Percentiles rank a stretch among this genome's conserved stretches.
phyloP scores from a whole-genome alignment of 2,329 filamentous ascomycete genomes.

The Stachybotrys echinatus region DNA sequence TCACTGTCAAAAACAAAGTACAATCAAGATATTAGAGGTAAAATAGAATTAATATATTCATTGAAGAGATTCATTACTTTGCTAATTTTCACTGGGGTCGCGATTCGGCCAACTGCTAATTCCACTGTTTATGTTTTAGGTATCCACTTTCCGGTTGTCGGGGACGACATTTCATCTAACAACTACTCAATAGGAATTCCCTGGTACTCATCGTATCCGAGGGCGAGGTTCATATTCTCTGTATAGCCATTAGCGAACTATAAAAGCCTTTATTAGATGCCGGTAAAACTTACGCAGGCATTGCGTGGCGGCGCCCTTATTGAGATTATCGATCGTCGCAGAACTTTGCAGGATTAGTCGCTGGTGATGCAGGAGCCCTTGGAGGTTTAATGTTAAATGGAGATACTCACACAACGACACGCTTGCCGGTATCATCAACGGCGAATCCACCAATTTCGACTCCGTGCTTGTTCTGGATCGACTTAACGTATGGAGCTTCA shows the following conservation, averaged over 20 bases:
- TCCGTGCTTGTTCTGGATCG: conserved; percentile 78
- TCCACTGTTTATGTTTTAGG: too few relatives aligned
- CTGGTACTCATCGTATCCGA: conserved; percentile 82
- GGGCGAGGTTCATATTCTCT: conserved; percentile 88
- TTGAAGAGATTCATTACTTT: too few relatives aligned
- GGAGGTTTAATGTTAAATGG: too few relatives aligned
- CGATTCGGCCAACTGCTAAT: too few relatives aligned
- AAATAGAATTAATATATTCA: too few relatives aligned
- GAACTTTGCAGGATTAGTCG: conserved; percentile 37
- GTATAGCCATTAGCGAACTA: conserved; percentile 7
- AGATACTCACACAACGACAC: conserved; percentile 65
- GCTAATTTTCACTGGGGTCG: too few relatives aligned
- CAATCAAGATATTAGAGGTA: too few relatives aligned
- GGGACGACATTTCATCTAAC: too few relatives aligned
- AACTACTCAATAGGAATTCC: conserved; percentile 64
- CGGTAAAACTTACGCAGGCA: conserved; percentile 66
- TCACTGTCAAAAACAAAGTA: too few relatives aligned
- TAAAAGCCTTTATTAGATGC: neutral
- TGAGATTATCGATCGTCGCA: conserved; percentile 84
- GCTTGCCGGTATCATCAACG: conserved; percentile 83
- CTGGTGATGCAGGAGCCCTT: too few relatives aligned
- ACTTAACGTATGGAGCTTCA: conserved; percentile 79
- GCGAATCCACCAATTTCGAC: conserved; percentile 94
- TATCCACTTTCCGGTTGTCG: too few relatives aligned
- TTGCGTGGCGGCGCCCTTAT: conserved; percentile 89